phyloP scores from a whole-genome alignment of 345 rosid species.

The Ailanthus altissimus region DNA sequence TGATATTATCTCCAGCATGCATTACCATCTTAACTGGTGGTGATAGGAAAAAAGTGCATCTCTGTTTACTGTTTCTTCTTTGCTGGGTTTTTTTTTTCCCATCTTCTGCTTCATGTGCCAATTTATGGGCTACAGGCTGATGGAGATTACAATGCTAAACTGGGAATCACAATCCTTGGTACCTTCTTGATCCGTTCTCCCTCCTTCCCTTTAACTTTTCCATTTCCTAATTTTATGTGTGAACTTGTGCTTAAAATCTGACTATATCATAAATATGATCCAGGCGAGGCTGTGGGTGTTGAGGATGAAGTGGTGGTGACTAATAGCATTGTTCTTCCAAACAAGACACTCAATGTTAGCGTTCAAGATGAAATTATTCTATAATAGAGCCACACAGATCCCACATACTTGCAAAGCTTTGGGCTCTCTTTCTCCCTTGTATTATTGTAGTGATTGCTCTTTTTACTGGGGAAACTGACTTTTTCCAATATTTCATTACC shows the following conservation, averaged over 20 bases:
- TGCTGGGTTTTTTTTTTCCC: not conserved
- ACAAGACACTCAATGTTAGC: slow-evolving; percentile 76
- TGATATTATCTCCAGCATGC: not conserved
- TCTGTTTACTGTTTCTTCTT: not conserved
- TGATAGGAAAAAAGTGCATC: not conserved
- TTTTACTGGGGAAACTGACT: not conserved
- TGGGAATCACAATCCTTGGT: slow-evolving; percentile 96
- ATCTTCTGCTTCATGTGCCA: not conserved
- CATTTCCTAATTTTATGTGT: not conserved
- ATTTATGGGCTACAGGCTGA: slow-evolving; percentile 60
- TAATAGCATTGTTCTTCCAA: slow-evolving; percentile 86
- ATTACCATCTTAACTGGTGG: not conserved
- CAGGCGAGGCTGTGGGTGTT: slow-evolving; percentile 88
- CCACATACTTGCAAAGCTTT: not conserved
- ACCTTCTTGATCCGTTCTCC: slow-evolving; percentile 13
- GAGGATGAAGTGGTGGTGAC: slow-evolving; percentile 93
- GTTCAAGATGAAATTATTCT: slow-evolving; percentile 86
- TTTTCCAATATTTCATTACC: slow-evolving; percentile 3
- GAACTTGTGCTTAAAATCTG: slow-evolving; percentile 15
- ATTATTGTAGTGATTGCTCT: slow-evolving; percentile 3
- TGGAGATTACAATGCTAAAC: slow-evolving; percentile 82
- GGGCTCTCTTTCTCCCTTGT: not conserved
- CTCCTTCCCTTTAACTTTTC: not conserved
- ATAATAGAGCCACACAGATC: slow-evolving; percentile 24
- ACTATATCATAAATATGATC: slow-evolving; percentile 8